Evolutionary conservation across 192 early-diverging fungal species (phyloP).

Genomic region (Entrophospora sp.): DNA sequence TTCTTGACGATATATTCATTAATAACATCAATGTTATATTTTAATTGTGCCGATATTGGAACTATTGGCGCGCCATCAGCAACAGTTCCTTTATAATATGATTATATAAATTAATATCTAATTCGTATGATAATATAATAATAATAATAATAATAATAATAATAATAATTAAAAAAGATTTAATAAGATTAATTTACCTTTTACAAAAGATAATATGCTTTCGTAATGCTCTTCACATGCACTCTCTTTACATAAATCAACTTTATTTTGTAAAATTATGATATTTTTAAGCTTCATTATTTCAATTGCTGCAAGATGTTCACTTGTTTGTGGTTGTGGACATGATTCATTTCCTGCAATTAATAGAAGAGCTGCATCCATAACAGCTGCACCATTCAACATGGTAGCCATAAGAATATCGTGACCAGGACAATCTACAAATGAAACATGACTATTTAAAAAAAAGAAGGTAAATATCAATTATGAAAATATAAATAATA

Average conservation of each 20-base stretch:
- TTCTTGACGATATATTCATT: constrained; percentile 96
- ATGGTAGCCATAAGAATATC: constrained; percentile 99
- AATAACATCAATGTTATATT: constrained; percentile 97
- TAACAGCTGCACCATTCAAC: constrained; percentile 97
- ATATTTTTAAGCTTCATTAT: constrained; percentile 98
- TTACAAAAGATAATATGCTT: constrained; percentile 86
- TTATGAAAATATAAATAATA: background rate
- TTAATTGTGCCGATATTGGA: constrained; percentile 96
- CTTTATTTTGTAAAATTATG: constrained; percentile 98
- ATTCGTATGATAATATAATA: background rate
- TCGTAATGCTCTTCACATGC: constrained; percentile 85
- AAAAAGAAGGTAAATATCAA: background rate
- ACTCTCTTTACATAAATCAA: constrained; percentile 91
- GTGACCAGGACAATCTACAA: constrained; percentile 99
- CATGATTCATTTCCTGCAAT: constrained; percentile 98
- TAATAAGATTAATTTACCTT: constrained; percentile 39
- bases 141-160: constrained; percentile 6
- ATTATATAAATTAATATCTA: background rate
- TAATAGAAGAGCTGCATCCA: constrained; percentile 96
- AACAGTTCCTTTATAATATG: constrained; percentile 48
- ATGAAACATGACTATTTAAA: constrained; percentile 78
- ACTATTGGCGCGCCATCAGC: constrained; percentile 93
- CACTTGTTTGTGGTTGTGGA: constrained; percentile 97
- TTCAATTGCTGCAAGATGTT: constrained; percentile 98
- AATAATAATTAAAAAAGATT: background rate